A percentile compares a stretch with the other conserved stretches of the same genome.
Conservation (phyloP, 495 filamentous ascomycete species). For the Talaromyces adpressus region DNA sequence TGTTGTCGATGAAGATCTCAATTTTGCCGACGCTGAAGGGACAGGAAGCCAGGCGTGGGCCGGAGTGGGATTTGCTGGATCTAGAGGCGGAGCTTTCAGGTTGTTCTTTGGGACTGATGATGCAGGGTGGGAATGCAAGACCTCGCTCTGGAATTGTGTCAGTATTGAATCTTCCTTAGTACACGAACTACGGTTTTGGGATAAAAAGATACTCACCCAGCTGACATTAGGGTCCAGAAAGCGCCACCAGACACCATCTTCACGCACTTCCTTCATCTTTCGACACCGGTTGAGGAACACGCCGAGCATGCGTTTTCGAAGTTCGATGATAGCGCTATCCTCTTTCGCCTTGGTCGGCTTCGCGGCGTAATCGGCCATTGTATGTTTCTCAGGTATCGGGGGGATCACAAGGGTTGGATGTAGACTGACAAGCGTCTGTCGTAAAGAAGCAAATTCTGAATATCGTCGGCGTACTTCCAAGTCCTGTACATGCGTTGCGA, state of each 20-base stretch:
- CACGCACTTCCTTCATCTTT: slow-evolving; percentile 84
- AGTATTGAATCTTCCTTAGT: slow-evolving; percentile 14
- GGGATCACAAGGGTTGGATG: slow-evolving; percentile 94
- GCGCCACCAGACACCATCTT: slow-evolving; percentile 95
- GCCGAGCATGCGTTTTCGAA: slow-evolving; percentile 90
- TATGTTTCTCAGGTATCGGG: slow-evolving; percentile 96
- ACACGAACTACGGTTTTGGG: not conserved
- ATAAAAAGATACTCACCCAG: slow-evolving; percentile 58
- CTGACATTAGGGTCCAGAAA: slow-evolving; percentile 97
- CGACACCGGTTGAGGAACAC: slow-evolving; percentile 93
- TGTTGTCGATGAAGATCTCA: slow-evolving; percentile 53
- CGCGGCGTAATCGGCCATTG: slow-evolving; percentile 96
- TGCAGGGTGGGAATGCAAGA: slow-evolving; percentile 81
- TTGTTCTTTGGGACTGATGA: slow-evolving; percentile 88
- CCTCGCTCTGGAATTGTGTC: slow-evolving; percentile 65
- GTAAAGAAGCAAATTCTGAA: slow-evolving; percentile 91
- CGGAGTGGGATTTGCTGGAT: slow-evolving; percentile 83
- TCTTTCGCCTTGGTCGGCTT: slow-evolving; percentile 97
- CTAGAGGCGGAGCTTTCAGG: slow-evolving; percentile 86
- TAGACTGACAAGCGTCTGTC: slow-evolving; percentile 78
- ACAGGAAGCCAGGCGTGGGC: slow-evolving; percentile 85
- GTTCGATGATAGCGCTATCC: slow-evolving; percentile 90
- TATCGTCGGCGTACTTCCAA: slow-evolving; percentile 91
- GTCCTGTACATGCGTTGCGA: slow-evolving; percentile 50
- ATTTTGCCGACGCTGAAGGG: slow-evolving; percentile 75